Base-by-base conservation (phyloP, 345 rosid species). In the Raphanus sativus region DNA sequence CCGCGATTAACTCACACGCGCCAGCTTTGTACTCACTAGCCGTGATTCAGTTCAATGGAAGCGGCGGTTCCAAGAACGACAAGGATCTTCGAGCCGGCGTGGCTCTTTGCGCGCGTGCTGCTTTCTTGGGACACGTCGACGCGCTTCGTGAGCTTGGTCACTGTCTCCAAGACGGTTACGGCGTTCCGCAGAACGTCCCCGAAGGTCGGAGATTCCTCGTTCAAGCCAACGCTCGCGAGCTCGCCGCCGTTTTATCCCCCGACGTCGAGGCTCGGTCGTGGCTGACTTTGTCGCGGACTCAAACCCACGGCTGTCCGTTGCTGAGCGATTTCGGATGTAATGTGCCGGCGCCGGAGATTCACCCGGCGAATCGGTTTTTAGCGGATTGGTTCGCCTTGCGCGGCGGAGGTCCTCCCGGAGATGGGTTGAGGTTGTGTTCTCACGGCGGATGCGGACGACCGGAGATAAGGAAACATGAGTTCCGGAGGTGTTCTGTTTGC, bases 111-210 rank as follows among this genome's bases (percentile, higher is more conserved):
- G 97, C 98, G 1, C 89, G 99, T 54, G 92, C 99, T 1, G 98
- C 99, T 56, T 92, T 88, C 65, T 78, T 92, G 0, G 98, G 98
- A 59, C 96, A 92, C 71, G 87, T 95, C 30, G 99, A 95, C 28
- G 99, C 99, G 7, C 82, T 90, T 0, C 97, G 99, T 1, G 98
- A 95, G 88, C 91, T 95, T 1, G 99, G 99, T 33, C 99, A 95
- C 90, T 95, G 99, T 69, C 89, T 95, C 3, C 97, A 90, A 58
- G 99, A 95, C 45, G 99, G 99, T 30, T 95, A 95, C 59, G 99
- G 99, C 12, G 97, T 95, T 48, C 89, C 91, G 0, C 95, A 86
- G 71, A 90, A 90, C 84, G 77, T 92, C 15, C 80, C 86, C 16
- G 96, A 95, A 69, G 99, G 98, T 2, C 90, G 99, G 1, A 87